Percentiles rank a stretch among this genome's conserved stretches.
Evolutionary conservation across 805 yeast species (phyloP).

Genomic region (Nakazawaea anatomiae): DNA sequence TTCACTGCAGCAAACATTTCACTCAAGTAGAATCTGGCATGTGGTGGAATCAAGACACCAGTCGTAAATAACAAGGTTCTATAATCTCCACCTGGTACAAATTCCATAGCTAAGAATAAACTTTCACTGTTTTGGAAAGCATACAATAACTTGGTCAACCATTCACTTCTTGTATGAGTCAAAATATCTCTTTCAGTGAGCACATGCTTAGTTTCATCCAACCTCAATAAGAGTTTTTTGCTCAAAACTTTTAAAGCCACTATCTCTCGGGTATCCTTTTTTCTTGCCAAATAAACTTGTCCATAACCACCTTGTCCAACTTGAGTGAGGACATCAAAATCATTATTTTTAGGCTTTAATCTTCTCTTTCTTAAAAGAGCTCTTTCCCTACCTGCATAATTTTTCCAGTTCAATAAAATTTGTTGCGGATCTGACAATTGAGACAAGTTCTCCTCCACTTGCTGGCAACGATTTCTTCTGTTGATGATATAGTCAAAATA

Average conservation of each 20-base stretch:
- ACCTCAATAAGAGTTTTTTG: conserved; percentile 78
- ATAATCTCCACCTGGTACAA: conserved; percentile 99
- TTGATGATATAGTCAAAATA: conserved; percentile 87
- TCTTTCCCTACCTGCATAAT: conserved; percentile 79
- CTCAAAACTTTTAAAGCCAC: conserved; percentile 92
- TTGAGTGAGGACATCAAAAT: conserved; percentile 94
- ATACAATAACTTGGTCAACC: conserved; percentile 90
- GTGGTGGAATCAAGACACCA: conserved; percentile 88
- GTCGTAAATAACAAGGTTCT: conserved; percentile 91
- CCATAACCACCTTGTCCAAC: conserved; percentile 99
- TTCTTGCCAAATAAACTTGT: conserved; percentile 93
- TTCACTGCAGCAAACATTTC: conserved; percentile 97
- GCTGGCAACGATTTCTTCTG: conserved; percentile 74
- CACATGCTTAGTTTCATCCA: conserved; percentile 91
- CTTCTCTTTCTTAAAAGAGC: conserved; percentile 83
- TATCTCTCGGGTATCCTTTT: conserved; percentile 89
- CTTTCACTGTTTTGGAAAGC: conserved; percentile 92
- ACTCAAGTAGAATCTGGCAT: conserved; percentile 88
- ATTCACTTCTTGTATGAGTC: conserved; percentile 91
- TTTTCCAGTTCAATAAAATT: conserved; percentile 44
- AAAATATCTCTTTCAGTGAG: conserved; percentile 93
- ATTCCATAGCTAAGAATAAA: conserved; percentile 96
- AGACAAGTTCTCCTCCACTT: conserved; percentile 54
- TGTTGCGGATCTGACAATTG: conserved; percentile 34
- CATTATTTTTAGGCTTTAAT: conserved; percentile 88